phyloP scores from a whole-genome alignment of 768 basidiomycete genomes.

The Lactifluus pinguis region DNA sequence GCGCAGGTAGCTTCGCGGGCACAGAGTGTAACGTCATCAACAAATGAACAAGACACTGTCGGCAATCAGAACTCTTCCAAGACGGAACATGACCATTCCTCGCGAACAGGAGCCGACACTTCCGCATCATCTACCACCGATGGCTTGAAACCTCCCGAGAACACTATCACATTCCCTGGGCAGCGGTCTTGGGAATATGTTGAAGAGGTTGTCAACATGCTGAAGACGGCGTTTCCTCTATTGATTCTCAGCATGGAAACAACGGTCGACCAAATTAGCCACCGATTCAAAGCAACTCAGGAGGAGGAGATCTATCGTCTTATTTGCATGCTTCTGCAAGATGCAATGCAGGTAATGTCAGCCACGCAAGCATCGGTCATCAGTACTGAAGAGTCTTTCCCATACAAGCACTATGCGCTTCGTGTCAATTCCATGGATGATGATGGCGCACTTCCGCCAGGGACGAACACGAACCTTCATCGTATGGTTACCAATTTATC shows the following conservation, averaged over 20 bases:
- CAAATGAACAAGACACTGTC: conserved; percentile 8
- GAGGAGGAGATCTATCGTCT: conserved; percentile 95
- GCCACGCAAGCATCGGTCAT: background rate
- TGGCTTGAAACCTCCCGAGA: conserved; percentile 21
- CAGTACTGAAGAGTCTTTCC: background rate
- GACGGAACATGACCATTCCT: conserved; percentile 3
- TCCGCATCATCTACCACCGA: conserved; percentile 7
- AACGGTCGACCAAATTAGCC: conserved; percentile 88
- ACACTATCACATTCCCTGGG: conserved; percentile 27
- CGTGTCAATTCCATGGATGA: conserved; percentile 61
- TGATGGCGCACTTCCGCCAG: conserved; percentile 49
- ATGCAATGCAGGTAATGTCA: conserved; percentile 64
- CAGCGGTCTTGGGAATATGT: conserved; percentile 83
- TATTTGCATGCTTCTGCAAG: conserved; percentile 77
- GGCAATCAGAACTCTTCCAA: conserved; percentile 5
- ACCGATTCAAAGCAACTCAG: conserved; percentile 76
- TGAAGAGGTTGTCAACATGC: conserved; percentile 85
- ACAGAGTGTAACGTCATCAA: conserved; percentile 9
- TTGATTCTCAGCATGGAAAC: conserved; percentile 94
- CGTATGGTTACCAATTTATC: conserved; percentile 57
- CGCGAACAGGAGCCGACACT: conserved; percentile 6
- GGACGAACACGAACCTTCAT: conserved; percentile 45
- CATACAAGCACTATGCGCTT: conserved; percentile 51
- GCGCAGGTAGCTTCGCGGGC: conserved; percentile 29
- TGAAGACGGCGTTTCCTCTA: conserved; percentile 94